Evolutionary conservation across 768 basidiomycete species (phyloP).

Genomic region (Lentinula guzmanii): DNA sequence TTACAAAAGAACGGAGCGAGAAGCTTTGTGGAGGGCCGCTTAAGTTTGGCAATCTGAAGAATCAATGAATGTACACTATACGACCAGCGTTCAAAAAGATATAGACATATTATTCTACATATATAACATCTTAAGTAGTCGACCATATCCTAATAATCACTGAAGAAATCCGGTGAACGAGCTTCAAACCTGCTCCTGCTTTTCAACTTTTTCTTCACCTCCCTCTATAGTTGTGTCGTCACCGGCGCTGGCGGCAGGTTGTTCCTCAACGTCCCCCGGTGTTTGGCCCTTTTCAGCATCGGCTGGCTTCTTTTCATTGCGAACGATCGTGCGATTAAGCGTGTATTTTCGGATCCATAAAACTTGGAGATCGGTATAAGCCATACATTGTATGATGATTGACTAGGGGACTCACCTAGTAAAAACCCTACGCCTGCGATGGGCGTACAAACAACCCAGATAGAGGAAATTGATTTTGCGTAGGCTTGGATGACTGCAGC

Average conservation of each 20-base stretch:
- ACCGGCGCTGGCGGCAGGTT: not conserved
- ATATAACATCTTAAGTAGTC: too few species aligned
- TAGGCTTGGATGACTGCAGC: constrained; percentile 53
- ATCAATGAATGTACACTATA: too few species aligned
- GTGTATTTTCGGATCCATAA: constrained; percentile 2
- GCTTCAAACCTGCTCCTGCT: not conserved
- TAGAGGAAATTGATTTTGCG: constrained; percentile 51
- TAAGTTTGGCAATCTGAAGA: too few species aligned
- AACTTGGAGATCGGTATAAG: not conserved
- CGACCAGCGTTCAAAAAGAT: too few species aligned
- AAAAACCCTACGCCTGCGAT: constrained; percentile 48
- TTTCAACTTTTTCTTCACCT: not conserved
- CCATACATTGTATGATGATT: constrained; percentile 1
- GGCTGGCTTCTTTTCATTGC: not conserved
- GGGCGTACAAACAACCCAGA: constrained; percentile 64
- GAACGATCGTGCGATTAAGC: not conserved
- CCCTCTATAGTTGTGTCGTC: not conserved
- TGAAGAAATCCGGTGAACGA: too few species aligned
- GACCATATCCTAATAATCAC: too few species aligned
- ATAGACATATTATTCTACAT: too few species aligned
- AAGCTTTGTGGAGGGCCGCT: too few species aligned
- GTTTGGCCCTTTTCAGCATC: constrained; percentile 2
- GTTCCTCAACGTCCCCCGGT: not conserved
- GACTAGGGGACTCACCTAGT: constrained; percentile 29
- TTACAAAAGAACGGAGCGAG: too few species aligned